Conservation (phyloP, 2,329 filamentous ascomycete species). For the Cercospora sojina region DNA sequence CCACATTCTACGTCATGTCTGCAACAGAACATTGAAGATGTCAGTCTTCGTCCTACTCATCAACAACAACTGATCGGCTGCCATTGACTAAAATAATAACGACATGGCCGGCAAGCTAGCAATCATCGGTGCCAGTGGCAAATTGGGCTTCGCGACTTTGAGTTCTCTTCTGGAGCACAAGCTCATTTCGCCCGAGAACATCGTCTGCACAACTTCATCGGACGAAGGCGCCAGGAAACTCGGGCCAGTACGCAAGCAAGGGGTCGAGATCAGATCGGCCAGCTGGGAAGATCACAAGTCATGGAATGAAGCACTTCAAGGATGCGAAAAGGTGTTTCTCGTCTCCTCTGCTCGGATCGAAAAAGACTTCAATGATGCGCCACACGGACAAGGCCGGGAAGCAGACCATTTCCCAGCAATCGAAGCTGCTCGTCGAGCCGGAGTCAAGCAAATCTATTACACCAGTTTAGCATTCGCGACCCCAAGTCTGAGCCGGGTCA, state of each 20-base stretch:
- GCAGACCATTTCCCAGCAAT: slow-evolving; percentile 47
- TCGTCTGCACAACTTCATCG: slow-evolving; percentile 42
- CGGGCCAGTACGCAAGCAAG: slow-evolving; percentile 21
- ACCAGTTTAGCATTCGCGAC: slow-evolving; percentile 46
- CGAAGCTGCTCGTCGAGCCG: slow-evolving; percentile 42
- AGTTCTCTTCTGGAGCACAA: slow-evolving; percentile 44
- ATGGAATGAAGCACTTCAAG: slow-evolving; percentile 38
- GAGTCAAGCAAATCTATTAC: slow-evolving; percentile 50
- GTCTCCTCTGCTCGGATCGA: slow-evolving; percentile 47
- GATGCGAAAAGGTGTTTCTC: slow-evolving; percentile 46
- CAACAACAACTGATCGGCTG: not conserved
- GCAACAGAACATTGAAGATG: not conserved
- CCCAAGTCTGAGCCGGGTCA: slow-evolving; percentile 45
- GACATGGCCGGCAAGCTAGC: slow-evolving; percentile 32
- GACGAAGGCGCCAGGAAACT: slow-evolving; percentile 34
- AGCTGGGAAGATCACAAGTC: slow-evolving; percentile 44
- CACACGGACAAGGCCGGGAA: slow-evolving; percentile 45
- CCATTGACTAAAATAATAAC: too few relatives aligned
- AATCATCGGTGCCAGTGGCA: slow-evolving; percentile 48
- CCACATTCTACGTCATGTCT: not conserved
- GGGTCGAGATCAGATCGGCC: slow-evolving; percentile 40
- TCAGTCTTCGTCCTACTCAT: not conserved
- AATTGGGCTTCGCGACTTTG: slow-evolving; percentile 48
- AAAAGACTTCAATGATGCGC: slow-evolving; percentile 47
- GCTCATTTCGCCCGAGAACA: slow-evolving; percentile 40